These are phyloP conservation scores for Fragosphaeria purpurea DNA, from an alignment of 2,329 filamentous ascomycete genomes.

Conservation along the genomic window DNA sequence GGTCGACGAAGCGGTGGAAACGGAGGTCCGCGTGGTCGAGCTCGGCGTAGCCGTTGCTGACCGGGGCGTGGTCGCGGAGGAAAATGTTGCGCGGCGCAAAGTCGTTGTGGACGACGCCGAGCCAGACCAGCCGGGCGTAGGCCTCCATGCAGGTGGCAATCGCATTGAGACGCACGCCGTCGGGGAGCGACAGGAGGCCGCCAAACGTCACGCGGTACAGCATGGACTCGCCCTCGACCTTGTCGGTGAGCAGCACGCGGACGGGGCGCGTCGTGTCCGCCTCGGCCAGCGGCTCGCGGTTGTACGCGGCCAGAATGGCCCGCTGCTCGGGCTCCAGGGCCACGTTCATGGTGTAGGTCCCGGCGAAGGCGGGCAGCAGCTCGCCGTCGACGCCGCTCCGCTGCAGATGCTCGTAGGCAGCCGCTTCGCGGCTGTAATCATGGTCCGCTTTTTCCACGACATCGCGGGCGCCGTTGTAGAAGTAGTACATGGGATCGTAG, in stretches of 20 bases:
- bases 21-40: background rate
- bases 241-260: constrained; percentile 10
- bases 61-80: background rate
- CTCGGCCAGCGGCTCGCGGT: background rate
- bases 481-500: constrained; percentile 13
- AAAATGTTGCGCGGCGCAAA: constrained; percentile 13
- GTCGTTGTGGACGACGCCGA: constrained; percentile 11
- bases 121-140: constrained; percentile 9
- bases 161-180: constrained; percentile 4
- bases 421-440: constrained; percentile 12
- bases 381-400: constrained; percentile 8
- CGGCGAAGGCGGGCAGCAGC: constrained; percentile 9
- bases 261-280: constrained; percentile 1
- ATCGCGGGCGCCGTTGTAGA: constrained; percentile 9
- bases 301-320: background rate
- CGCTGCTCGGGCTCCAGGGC: constrained; percentile 6
- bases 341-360: constrained; percentile 8
- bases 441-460: constrained; percentile 12
- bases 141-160: constrained; percentile 10
- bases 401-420: constrained; percentile 10
- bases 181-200: constrained; percentile 3
- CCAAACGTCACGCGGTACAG: constrained; percentile 8
- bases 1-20: constrained; percentile 12
- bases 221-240: constrained; percentile 6
- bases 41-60: background rate